Evolutionary conservation across 805 yeast species (phyloP).

Genomic region (Candida montana): DNA sequence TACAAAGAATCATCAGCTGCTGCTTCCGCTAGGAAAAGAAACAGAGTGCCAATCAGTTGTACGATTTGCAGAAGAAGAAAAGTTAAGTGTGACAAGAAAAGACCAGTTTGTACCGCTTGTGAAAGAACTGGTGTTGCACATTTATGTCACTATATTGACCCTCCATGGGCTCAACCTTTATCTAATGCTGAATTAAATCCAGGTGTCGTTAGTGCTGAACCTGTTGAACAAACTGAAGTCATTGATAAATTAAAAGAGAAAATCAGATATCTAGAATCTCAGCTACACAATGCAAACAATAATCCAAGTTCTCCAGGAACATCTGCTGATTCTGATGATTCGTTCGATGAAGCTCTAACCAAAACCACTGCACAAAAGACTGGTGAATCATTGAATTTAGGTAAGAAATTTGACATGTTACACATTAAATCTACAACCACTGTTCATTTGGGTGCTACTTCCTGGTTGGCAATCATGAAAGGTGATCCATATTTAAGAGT

Average conservation of each 20-base stretch:
- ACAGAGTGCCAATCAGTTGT: conserved; percentile 43
- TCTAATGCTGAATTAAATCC: conserved; percentile 40
- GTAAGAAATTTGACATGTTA: conserved; percentile 39
- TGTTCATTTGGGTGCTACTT: conserved; percentile 45
- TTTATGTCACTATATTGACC: conserved; percentile 52
- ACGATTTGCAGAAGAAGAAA: conserved; percentile 45
- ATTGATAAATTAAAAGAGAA: conserved; percentile 49
- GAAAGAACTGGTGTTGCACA: conserved; percentile 53
- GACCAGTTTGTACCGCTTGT: conserved; percentile 55
- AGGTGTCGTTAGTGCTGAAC: conserved; percentile 11
- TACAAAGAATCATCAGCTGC: conserved; percentile 1
- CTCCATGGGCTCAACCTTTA: conserved; percentile 51
- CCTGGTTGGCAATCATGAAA: conserved; percentile 55
- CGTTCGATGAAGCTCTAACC: background rate
- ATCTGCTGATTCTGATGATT: conserved; percentile 7
- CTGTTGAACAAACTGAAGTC: conserved; percentile 36
- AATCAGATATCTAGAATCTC: conserved; percentile 40
- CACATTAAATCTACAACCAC: conserved; percentile 39
- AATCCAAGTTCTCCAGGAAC: conserved; percentile 7
- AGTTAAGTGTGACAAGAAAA: conserved; percentile 44
- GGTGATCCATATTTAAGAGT: conserved; percentile 53
- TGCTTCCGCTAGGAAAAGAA: conserved; percentile 31
- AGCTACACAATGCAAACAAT: conserved; percentile 6
- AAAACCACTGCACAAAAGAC: background rate
- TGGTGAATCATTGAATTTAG: conserved; percentile 29